phyloP scores from a whole-genome alignment of 192 early-diverging fungal species.

The Backusella westeae region DNA sequence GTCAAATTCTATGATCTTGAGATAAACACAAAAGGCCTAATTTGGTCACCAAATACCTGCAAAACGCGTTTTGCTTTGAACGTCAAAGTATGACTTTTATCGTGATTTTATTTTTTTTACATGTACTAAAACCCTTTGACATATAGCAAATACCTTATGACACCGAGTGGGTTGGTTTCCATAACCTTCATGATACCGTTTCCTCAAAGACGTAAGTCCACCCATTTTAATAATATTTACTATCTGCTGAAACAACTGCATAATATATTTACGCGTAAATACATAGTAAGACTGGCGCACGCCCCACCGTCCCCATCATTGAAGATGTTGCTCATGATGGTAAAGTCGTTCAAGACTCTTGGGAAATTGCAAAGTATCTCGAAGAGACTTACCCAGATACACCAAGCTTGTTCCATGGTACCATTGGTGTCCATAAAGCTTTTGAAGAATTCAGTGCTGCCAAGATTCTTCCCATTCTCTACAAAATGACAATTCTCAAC shows the following conservation, averaged over 20 bases:
- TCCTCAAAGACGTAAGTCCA: not conserved
- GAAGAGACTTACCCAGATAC: conserved; percentile 55
- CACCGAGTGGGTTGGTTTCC: not conserved
- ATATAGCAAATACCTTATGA: not conserved
- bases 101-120: not conserved
- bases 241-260: not conserved
- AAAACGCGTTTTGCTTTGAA: not conserved
- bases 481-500: conserved; percentile 24
- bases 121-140: not conserved
- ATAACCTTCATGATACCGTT: not conserved
- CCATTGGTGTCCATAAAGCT: conserved; percentile 38
- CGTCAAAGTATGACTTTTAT: not conserved
- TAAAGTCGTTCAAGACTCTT: conserved; percentile 46
- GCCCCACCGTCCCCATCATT: conserved; percentile 43
- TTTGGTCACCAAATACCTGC: not conserved
- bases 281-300: conserved; percentile 2
- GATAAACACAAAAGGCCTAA: not conserved
- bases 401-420: conserved; percentile 40
- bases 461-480: conserved; percentile 25
- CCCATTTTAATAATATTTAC: not conserved
- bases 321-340: conserved; percentile 26
- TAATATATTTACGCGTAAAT: not conserved
- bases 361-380: conserved; percentile 57
- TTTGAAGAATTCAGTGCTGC: conserved; percentile 36
- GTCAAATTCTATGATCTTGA: not conserved